Evolutionary conservation across 2,329 filamentous ascomycete genomes (phyloP).

Genomic region (Leptographium galeiforme): DNA sequence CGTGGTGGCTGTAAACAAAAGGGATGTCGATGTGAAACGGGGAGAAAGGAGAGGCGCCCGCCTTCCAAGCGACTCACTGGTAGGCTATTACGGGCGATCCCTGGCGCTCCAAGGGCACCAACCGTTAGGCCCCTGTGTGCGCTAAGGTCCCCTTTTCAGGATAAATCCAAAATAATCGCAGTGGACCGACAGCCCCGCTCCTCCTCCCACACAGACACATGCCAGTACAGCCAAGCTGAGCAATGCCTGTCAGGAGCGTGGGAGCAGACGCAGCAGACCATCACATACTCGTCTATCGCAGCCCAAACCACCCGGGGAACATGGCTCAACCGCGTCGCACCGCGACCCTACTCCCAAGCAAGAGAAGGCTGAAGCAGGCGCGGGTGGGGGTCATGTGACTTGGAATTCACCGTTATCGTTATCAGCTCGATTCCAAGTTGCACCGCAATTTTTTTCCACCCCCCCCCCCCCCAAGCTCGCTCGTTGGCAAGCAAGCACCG

Average conservation of each 20-base stretch:
- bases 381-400: not conserved
- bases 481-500: not conserved
- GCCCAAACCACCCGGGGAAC: too few relatives aligned
- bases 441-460: not conserved
- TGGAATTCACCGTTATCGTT: not conserved
- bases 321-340: too few relatives aligned
- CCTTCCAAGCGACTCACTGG: not conserved
- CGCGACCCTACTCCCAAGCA: too few relatives aligned
- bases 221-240: too few relatives aligned
- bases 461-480: not conserved
- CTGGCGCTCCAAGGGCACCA: not conserved
- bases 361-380: too few relatives aligned
- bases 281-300: too few relatives aligned
- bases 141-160: not conserved
- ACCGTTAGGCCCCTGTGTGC: not conserved
- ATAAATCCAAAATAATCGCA: not conserved
- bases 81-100: not conserved
- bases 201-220: not conserved
- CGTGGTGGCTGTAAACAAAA: too few relatives aligned
- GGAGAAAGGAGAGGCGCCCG: not conserved
- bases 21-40: not conserved
- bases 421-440: too few relatives aligned
- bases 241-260: too few relatives aligned
- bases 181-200: not conserved
- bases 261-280: too few relatives aligned